These are phyloP conservation scores for Leishmania major DNA, from an alignment of 208 protist species.

Conservation along the genomic window DNA sequence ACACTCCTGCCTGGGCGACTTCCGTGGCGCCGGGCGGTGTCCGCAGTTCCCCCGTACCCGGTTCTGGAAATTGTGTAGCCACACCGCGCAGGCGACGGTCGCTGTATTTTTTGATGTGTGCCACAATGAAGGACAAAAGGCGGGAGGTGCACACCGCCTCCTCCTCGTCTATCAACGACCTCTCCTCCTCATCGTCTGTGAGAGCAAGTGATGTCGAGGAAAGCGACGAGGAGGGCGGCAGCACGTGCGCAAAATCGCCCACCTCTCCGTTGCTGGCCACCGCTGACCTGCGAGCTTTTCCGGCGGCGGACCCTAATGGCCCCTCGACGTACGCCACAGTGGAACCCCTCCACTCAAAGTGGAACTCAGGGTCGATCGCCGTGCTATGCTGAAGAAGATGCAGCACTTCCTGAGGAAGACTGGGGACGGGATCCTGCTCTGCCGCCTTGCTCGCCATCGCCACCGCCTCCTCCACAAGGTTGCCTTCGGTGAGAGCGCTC, in stretches of 20 bases:
- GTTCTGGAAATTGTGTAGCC: not conserved
- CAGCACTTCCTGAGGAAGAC: constrained; percentile 19
- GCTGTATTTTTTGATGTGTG: constrained; percentile 25
- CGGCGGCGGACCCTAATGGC: not conserved
- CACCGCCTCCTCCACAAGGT: constrained; percentile 6
- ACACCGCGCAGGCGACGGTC: not conserved
- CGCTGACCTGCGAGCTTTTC: not conserved
- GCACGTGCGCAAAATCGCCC: not conserved
- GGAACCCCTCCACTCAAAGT: constrained; percentile 16
- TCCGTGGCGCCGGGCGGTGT: not conserved
- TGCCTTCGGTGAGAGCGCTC: not conserved
- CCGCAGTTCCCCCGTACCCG: not conserved
- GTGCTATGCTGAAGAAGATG: constrained; percentile 26
- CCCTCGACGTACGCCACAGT: constrained; percentile 10
- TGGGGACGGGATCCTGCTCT: not conserved
- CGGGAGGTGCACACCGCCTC: not conserved
- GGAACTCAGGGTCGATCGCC: not conserved
- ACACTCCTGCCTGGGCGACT: not conserved
- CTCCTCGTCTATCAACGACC: not conserved
- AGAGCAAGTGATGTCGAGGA: not conserved
- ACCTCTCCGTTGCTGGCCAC: not conserved
- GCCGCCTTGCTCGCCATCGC: not conserved
- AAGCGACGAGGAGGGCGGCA: not conserved
- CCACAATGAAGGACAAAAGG: constrained; percentile 3
- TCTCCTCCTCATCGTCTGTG: not conserved